Conservation (phyloP, 129 eudicot genomes). For the Flaveria robusta region DNA sequence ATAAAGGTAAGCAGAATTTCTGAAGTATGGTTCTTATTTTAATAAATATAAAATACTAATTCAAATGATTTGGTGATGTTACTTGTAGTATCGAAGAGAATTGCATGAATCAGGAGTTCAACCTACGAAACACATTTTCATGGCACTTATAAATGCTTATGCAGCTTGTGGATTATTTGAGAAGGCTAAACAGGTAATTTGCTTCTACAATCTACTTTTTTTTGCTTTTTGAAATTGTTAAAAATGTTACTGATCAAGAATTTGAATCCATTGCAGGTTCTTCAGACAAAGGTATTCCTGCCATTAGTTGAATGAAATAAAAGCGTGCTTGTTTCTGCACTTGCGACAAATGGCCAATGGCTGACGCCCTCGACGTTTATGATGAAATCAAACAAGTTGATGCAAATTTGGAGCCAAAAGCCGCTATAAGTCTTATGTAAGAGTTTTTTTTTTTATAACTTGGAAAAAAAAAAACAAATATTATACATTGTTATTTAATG, state of each 20-base stretch:
- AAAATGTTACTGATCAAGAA: constrained; percentile 5
- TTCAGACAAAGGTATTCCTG: constrained; percentile 49
- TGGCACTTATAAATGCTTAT: constrained; percentile 88
- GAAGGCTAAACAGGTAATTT: constrained; percentile 74
- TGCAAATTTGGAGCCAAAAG: constrained; percentile 68
- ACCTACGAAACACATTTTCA: constrained; percentile 61
- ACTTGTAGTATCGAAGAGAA: constrained; percentile 53
- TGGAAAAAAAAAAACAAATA: not conserved
- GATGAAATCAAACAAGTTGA: constrained; percentile 61
- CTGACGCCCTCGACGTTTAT: constrained; percentile 63
- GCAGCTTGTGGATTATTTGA: constrained; percentile 79
- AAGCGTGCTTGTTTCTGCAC: constrained; percentile 74
- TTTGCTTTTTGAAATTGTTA: constrained; percentile 17
- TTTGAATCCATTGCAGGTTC: constrained; percentile 48
- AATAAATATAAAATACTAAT: constrained; percentile 7
- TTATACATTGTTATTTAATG: not conserved
- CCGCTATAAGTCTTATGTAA: constrained; percentile 69
- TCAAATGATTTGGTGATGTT: constrained; percentile 22
- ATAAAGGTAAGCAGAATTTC: constrained; percentile 46
- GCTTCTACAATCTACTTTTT: not conserved
- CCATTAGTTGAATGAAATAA: constrained; percentile 57
- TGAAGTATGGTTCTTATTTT: constrained; percentile 1
- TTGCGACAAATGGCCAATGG: constrained; percentile 74
- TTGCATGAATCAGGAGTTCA: constrained; percentile 47
- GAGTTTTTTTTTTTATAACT: constrained; percentile 10